A percentile compares a stretch with the other conserved stretches of the same genome.
Evolutionary conservation across 768 basidiomycete genomes (phyloP).

Genomic region (Hypholoma sublateritium): DNA sequence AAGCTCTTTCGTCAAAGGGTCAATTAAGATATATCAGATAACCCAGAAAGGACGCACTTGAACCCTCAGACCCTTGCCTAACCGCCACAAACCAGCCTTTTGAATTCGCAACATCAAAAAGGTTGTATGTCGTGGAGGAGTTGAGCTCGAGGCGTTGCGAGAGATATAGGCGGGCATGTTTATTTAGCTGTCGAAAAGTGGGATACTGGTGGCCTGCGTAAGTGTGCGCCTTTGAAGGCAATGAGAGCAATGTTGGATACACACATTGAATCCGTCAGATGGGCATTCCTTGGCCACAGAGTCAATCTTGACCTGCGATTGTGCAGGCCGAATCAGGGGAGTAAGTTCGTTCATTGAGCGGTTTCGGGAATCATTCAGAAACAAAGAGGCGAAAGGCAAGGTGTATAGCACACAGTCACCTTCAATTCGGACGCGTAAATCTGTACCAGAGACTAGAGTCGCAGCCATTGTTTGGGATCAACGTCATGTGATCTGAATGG

Average conservation of each 20-base stretch:
- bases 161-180: slow-evolving; percentile 62
- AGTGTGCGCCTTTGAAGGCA: not conserved
- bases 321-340: slow-evolving; percentile 35
- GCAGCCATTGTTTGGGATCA: not conserved
- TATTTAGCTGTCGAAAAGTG: slow-evolving; percentile 51
- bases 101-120: slow-evolving; percentile 60
- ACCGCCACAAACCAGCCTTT: slow-evolving; percentile 74
- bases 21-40: not conserved
- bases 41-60: slow-evolving; percentile 29
- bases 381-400: not conserved
- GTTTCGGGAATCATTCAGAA: slow-evolving; percentile 3
- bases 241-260: slow-evolving; percentile 16
- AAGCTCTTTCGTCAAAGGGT: slow-evolving; percentile 35
- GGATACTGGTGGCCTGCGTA: slow-evolving; percentile 40
- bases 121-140: slow-evolving; percentile 39
- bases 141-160: slow-evolving; percentile 52
- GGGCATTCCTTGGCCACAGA: slow-evolving; percentile 35
- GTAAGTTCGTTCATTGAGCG: slow-evolving; percentile 35
- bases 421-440: slow-evolving; percentile 1
- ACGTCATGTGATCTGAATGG: not conserved
- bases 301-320: slow-evolving; percentile 37
- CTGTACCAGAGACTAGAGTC: not conserved
- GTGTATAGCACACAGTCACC: not conserved
- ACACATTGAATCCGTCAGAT: slow-evolving; percentile 46
- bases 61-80: slow-evolving; percentile 32